phyloP scores from a whole-genome alignment of 176 grass and related monocot genomes.

The Coix lacrymajobi region DNA sequence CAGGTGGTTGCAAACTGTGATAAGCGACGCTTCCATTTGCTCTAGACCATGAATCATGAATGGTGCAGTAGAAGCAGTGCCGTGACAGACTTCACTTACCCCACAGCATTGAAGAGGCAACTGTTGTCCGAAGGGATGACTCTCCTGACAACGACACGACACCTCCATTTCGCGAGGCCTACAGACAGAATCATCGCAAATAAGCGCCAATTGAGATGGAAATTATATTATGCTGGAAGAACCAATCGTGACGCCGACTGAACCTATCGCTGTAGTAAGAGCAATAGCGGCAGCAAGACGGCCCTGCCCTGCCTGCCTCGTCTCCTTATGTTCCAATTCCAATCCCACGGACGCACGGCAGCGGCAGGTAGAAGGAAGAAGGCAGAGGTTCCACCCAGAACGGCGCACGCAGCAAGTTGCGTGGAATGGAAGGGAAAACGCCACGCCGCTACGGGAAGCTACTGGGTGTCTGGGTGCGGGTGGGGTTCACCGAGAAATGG shows the following conservation, averaged over 20 bases:
- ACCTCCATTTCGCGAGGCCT: slow-evolving; percentile 63
- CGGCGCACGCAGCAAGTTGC: not conserved
- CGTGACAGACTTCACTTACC: slow-evolving; percentile 17
- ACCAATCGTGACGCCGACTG: not conserved
- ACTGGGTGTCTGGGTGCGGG: not conserved
- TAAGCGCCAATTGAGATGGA: not conserved
- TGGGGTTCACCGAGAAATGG: not conserved
- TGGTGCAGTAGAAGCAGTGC: not conserved
- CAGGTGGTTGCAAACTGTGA: not conserved
- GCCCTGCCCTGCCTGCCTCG: not conserved
- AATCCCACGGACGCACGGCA: not conserved
- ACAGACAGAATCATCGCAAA: slow-evolving; percentile 15
- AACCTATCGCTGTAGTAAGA: not conserved
- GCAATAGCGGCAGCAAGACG: not conserved
- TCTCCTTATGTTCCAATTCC: not conserved
- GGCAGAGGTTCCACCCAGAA: not conserved
- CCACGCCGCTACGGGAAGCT: not conserved
- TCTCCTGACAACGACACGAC: slow-evolving; percentile 69
- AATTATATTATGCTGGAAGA: not conserved
- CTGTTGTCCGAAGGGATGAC: slow-evolving; percentile 97
- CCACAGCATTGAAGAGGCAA: slow-evolving; percentile 94
- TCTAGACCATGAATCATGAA: not conserved
- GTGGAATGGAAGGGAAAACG: not conserved
- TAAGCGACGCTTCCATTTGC: not conserved
- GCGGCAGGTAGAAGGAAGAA: not conserved